These are phyloP conservation scores for Persicaria maculosa DNA, from an alignment of 148 eudicot species.

Conservation along the genomic window DNA sequence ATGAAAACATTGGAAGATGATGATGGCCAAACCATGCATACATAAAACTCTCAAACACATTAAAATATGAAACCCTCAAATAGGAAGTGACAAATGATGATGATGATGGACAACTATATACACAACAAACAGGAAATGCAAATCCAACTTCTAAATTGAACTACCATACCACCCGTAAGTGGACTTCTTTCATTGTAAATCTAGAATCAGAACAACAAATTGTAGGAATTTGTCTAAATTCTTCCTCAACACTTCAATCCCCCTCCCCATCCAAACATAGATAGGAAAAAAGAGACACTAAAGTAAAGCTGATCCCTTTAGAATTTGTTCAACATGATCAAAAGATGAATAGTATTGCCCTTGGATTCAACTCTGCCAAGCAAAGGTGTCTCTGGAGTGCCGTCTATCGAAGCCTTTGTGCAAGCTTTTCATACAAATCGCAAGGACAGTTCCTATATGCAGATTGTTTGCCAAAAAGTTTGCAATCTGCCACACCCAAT, in stretches of 20 bases:
- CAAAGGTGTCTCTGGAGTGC: neutral
- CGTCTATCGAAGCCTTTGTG: constrained; percentile 54
- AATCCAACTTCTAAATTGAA: neutral
- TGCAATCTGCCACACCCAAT: constrained; percentile 53
- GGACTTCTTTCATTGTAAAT: neutral
- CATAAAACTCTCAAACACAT: too few species aligned
- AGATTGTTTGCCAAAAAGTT: constrained; percentile 84
- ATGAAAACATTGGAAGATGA: too few species aligned
- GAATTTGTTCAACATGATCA: neutral
- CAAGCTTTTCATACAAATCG: constrained; percentile 78
- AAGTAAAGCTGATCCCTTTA: neutral
- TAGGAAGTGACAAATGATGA: neutral
- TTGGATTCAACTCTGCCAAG: neutral
- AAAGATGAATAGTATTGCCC: neutral
- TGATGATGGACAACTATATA: neutral
- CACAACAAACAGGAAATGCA: neutral
- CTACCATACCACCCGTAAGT: neutral
- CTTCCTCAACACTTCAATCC: constrained; percentile 1
- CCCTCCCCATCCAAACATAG: neutral
- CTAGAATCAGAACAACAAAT: neutral
- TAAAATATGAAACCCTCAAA: too few species aligned
- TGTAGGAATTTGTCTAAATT: neutral
- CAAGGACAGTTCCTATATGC: constrained; percentile 80
- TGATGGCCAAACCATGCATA: too few species aligned
- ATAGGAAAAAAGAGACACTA: neutral